phyloP scores from a whole-genome alignment of 306 rosid genomes.

The Lotus japonicus region DNA sequence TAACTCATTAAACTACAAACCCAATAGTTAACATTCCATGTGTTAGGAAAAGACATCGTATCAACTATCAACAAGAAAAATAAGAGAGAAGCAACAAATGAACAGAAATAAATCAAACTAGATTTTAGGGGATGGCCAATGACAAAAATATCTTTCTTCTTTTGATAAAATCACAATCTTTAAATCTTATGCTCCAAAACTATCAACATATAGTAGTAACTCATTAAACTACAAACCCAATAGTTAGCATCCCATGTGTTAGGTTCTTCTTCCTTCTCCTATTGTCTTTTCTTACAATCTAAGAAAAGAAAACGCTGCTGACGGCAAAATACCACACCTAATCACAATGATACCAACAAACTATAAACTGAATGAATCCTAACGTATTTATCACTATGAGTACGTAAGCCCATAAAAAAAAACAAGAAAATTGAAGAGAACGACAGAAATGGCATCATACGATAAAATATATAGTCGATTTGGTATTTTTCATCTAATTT shows the following conservation, averaged over 20 bases:
- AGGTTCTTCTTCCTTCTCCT: not conserved
- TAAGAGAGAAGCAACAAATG: not conserved
- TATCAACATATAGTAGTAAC: not conserved
- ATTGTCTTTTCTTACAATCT: not conserved
- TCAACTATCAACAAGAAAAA: not conserved
- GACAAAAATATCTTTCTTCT: not conserved
- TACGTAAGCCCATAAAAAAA: slow-evolving; percentile 1
- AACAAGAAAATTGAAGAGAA: not conserved
- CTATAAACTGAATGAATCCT: not conserved
- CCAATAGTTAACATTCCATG: not conserved
- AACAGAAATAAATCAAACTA: not conserved
- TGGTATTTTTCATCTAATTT: not conserved
- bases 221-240: not conserved
- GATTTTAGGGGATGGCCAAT: not conserved
- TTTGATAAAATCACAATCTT: not conserved
- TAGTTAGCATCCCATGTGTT: not conserved
- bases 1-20: not conserved
- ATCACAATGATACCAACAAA: not conserved
- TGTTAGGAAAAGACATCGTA: not conserved
- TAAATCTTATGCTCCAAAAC: not conserved
- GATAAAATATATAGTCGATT: not conserved
- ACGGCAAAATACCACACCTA: not conserved
- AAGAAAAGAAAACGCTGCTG: not conserved
- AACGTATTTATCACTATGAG: not conserved
- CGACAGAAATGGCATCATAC: not conserved